phyloP scores from a whole-genome alignment of 1,284 basidiomycete genomes.

The Tylopilus orsonianus region DNA sequence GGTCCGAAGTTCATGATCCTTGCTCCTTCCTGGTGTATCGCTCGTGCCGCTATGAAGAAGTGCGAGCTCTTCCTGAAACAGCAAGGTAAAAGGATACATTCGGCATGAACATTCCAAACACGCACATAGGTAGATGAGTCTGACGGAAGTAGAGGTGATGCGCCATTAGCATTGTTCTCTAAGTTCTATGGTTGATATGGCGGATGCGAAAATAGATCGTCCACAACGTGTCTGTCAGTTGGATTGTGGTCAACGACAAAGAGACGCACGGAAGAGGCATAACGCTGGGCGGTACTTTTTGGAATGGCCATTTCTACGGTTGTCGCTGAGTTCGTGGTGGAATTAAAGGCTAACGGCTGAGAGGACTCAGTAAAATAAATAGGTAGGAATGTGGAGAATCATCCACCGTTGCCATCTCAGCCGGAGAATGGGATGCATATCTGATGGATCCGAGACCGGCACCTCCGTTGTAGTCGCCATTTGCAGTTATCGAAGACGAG shows the following conservation, averaged over 20 bases:
- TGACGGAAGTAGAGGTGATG: background rate
- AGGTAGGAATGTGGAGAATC: constrained; percentile 4
- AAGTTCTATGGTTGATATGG: constrained; percentile 9
- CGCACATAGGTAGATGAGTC: constrained; percentile 26
- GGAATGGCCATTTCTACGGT: constrained; percentile 18
- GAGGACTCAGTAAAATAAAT: constrained; percentile 16
- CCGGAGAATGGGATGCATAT: constrained; percentile 7
- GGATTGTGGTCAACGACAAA: background rate
- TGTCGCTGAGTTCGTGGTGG: background rate
- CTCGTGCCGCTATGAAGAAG: constrained; percentile 39
- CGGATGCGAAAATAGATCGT: background rate
- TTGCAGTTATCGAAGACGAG: constrained; percentile 11
- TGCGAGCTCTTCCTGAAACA: constrained; percentile 41
- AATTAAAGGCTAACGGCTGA: constrained; percentile 8
- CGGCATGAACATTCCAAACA: constrained; percentile 1
- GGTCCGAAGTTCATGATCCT: constrained; percentile 46
- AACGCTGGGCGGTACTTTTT: constrained; percentile 5
- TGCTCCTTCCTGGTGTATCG: constrained; percentile 24
- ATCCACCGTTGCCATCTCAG: constrained; percentile 13
- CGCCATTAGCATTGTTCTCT: constrained; percentile 6
- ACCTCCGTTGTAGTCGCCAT: constrained; percentile 1
- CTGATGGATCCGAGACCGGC: constrained; percentile 9
- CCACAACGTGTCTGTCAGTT: constrained; percentile 1
- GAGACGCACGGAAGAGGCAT: constrained; percentile 13
- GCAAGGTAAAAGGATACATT: background rate